Evolutionary conservation across 2,329 filamentous ascomycete species (phyloP), one percentile per base, ranked within the genome.

Genomic region (Davidsoniella neocaledoniae): DNA sequence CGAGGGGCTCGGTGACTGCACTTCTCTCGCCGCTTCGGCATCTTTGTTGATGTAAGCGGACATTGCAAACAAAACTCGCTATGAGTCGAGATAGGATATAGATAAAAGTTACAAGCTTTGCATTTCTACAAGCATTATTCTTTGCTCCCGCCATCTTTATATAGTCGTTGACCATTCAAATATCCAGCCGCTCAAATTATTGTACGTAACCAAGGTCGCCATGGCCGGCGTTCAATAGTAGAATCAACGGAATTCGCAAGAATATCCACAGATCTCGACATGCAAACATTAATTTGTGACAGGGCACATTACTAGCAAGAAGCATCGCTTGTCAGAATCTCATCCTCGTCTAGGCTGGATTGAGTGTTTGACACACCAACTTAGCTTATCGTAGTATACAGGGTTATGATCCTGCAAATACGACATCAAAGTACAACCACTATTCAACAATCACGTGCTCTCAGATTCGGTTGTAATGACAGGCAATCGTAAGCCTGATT

Each of bases 191-290:
- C n/a, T 17, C 6, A 3, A 4, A 33, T 16, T 17, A 33, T 17
- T n/a, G 23, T 46, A 46, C 44, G 33, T 46, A 46, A 46, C 19
- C 12, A 38, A 23, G 36, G 17, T 5, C 4, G 12, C 16, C 6
- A 46, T 17, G 14, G 16, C 21, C n/a, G 10, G 38, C 14, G 33
- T 10, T 25, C 33, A 36, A 38, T 19, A 21, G 29, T 10, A 6
- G 14, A 39, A 36, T 19, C 4, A 38, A 10, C 2, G 6, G 6
- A 12, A 38, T 38, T 38, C 44, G 44, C 33, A 37, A 46, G 29
- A 46, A 37, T 36, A 14, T n/a, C 44, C 16, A 21, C 29, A 17
- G 44, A 46, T 46, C 17, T 46, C 44, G 44, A 46, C 44, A 46
- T 46, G 12, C 12, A n/a, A 10, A 19, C 17, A 10, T 38, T 37